These are phyloP conservation scores for Rhynchosporium graminicola DNA, from an alignment of 2,329 filamentous ascomycete genomes.

Conservation along the genomic window DNA sequence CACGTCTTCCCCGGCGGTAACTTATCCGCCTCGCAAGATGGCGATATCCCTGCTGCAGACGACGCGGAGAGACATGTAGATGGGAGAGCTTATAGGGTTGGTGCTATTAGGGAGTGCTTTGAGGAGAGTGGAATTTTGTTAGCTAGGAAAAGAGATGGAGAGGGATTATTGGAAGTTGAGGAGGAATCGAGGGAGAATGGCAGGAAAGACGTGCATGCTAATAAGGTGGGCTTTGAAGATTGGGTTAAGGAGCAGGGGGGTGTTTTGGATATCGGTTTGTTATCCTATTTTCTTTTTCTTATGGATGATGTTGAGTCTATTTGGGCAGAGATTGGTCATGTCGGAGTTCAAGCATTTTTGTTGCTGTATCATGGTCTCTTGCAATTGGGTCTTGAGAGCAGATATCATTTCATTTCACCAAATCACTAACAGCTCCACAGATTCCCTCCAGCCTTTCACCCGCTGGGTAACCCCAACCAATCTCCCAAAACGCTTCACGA, in stretches of 20 bases:
- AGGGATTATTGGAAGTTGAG: slow-evolving; percentile 61
- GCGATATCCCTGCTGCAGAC: slow-evolving; percentile 49
- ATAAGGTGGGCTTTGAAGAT: slow-evolving; percentile 63
- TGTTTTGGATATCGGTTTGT: slow-evolving; percentile 63
- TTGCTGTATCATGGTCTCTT: too few relatives aligned
- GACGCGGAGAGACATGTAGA: slow-evolving; percentile 66
- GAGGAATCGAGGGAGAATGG: slow-evolving; percentile 63
- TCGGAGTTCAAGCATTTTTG: not conserved
- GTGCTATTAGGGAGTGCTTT: slow-evolving; percentile 87
- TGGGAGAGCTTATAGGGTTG: slow-evolving; percentile 72
- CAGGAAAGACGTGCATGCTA: slow-evolving; percentile 67
- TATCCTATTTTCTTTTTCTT: not conserved
- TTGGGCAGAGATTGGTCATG: not conserved
- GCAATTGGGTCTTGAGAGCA: not conserved
- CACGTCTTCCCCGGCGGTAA: slow-evolving; percentile 96
- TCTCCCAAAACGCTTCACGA: slow-evolving; percentile 78
- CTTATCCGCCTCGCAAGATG: slow-evolving; percentile 76
- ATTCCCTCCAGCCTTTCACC: slow-evolving; percentile 67
- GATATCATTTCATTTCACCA: not conserved
- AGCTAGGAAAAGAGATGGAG: slow-evolving; percentile 45
- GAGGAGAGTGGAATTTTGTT: slow-evolving; percentile 92
- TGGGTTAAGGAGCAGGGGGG: slow-evolving; percentile 62
- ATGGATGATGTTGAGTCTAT: not conserved
- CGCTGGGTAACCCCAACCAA: slow-evolving; percentile 84
- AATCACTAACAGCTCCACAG: not conserved